Percentiles rank a stretch among this genome's conserved stretches.
Evolutionary conservation across 2,329 filamentous ascomycete genomes (phyloP).

Genomic region (Sclerotinia nivalis): DNA sequence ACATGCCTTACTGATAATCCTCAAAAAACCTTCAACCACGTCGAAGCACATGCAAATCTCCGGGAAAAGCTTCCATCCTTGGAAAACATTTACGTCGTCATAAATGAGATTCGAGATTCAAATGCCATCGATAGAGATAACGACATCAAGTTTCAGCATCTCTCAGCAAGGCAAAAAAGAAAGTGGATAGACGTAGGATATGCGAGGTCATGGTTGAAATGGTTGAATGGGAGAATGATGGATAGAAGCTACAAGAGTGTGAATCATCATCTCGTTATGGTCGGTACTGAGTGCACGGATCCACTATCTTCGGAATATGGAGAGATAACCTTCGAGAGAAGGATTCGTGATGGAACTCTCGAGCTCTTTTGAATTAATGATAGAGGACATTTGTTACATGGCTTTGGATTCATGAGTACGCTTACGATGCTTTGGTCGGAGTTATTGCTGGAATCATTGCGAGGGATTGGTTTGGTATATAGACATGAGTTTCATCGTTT

Average conservation of each 20-base stretch:
- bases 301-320: not conserved
- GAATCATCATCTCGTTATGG: conserved; percentile 13
- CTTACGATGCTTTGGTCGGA: not conserved
- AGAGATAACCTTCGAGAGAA: conserved; percentile 4
- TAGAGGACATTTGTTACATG: not conserved
- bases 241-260: not conserved
- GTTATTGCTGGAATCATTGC: not conserved
- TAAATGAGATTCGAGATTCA: conserved; percentile 8
- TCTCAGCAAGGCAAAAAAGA: conserved; percentile 13
- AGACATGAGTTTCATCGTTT: not conserved
- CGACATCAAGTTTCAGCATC: conserved; percentile 2
- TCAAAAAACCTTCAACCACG: not conserved
- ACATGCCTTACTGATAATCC: conserved; percentile 14
- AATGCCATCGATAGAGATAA: not conserved
- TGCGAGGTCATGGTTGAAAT: conserved; percentile 9
- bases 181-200: conserved; percentile 17
- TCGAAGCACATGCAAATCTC: not conserved
- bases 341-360: conserved; percentile 15
- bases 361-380: conserved; percentile 12
- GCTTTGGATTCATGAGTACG: not conserved
- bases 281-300: conserved; percentile 6
- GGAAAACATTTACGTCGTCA: conserved; percentile 16
- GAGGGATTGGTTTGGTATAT: not conserved
- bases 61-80: not conserved
- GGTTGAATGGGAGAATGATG: conserved; percentile 6